Conservation (phyloP, 1,139 yeast species). For the Eremothecium sinecaudum region DNA sequence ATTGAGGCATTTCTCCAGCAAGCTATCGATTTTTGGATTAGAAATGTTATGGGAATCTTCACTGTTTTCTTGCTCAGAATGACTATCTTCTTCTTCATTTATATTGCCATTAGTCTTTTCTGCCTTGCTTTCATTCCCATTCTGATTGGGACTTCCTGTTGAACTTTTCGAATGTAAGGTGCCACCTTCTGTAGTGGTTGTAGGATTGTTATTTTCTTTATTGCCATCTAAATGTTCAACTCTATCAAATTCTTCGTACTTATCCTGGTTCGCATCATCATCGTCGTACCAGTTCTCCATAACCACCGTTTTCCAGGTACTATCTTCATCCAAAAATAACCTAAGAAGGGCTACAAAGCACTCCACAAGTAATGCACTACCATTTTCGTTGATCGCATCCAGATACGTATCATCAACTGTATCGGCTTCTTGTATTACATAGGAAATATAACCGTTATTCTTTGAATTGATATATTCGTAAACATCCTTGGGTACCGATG, state of each 20-base stretch:
- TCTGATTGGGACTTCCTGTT: constrained; percentile 9
- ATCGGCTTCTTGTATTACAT: constrained; percentile 21
- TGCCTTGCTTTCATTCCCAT: constrained; percentile 22
- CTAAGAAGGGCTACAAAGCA: constrained; percentile 23
- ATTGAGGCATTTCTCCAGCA: constrained; percentile 44
- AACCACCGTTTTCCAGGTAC: constrained; percentile 30
- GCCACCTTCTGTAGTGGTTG: constrained; percentile 11
- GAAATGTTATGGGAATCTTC: constrained; percentile 15
- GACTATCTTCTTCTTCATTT: constrained; percentile 10
- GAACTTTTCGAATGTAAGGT: constrained; percentile 15
- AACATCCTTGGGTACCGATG: constrained; percentile 6
- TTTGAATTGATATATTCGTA: constrained; percentile 16
- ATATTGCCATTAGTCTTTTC: constrained; percentile 16
- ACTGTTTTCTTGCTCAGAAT: constrained; percentile 8
- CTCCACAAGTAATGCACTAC: constrained; percentile 24
- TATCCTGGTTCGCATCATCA: constrained; percentile 16
- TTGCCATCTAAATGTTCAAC: constrained; percentile 23
- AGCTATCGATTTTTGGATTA: constrained; percentile 33
- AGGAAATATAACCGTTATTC: constrained; percentile 12
- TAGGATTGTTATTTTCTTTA: constrained; percentile 16
- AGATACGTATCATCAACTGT: constrained; percentile 28
- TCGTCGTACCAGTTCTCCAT: constrained; percentile 27
- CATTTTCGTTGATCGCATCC: constrained; percentile 24
- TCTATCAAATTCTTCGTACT: too few relatives aligned
- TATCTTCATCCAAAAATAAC: constrained; percentile 27